Conservation (phyloP, 495 filamentous ascomycete genomes). For the Penicillium coffeae region DNA sequence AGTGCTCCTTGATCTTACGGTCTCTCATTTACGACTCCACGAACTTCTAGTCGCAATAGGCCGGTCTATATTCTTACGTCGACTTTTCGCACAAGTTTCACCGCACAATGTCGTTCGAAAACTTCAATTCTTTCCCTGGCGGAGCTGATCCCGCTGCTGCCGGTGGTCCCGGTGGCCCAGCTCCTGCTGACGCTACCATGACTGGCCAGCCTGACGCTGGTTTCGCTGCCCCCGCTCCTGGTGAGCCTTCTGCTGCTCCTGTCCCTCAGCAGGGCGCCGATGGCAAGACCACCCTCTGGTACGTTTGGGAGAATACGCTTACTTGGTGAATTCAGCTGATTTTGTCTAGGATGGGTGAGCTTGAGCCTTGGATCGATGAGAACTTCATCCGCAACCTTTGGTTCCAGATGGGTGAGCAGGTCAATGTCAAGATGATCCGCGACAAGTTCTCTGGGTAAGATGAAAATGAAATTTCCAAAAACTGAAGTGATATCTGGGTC, state of each 20-base stretch:
- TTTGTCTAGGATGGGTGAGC: conserved; percentile 87
- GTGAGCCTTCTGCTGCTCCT: conserved; percentile 48
- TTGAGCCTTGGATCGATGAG: conserved; percentile 99
- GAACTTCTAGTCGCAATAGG: conserved; percentile 32
- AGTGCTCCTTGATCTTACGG: conserved; percentile 34
- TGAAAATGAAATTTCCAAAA: conserved; percentile 4
- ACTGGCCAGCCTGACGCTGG: conserved; percentile 53
- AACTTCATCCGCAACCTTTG: conserved; percentile 95
- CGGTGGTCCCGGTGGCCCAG: conserved; percentile 50
- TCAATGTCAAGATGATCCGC: conserved; percentile 99
- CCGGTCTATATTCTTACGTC: conserved; percentile 37
- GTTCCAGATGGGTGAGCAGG: conserved; percentile 83
- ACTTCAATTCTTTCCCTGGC: conserved; percentile 55
- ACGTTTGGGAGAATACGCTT: conserved; percentile 23
- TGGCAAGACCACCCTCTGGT: conserved; percentile 82
- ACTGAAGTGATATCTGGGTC: conserved; percentile 20
- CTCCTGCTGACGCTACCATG: conserved; percentile 50
- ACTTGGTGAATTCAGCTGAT: neutral
- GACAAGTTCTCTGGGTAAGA: conserved; percentile 98
- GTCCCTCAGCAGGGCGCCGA: conserved; percentile 57
- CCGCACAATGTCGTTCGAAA: conserved; percentile 55
- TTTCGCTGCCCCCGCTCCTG: conserved; percentile 52
- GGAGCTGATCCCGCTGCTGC: conserved; percentile 49
- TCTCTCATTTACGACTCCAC: conserved; percentile 42
- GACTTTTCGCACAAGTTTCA: conserved; percentile 26